Evolutionary conservation across 2,329 filamentous ascomycete species (phyloP).

Genomic region (Alternaria solani): DNA sequence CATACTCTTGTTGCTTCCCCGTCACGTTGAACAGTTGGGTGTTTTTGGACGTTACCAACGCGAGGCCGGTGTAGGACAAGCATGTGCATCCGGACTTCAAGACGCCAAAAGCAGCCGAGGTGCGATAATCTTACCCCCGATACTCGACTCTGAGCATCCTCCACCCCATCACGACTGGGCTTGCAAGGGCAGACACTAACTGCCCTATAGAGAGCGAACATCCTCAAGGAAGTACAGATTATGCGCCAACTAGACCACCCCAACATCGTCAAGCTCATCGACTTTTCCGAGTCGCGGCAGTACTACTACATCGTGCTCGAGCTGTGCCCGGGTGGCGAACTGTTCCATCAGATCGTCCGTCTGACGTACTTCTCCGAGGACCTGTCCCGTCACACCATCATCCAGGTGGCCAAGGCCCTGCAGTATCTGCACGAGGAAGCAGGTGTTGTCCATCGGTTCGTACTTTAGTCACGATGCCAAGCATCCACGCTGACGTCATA

Average conservation of each 20-base stretch:
- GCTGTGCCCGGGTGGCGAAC: conserved; percentile 90
- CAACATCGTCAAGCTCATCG: conserved; percentile 92
- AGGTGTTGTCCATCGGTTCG: conserved; percentile 95
- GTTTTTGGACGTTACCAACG: conserved; percentile 59
- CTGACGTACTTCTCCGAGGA: conserved; percentile 99
- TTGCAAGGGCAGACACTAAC: conserved; percentile 52
- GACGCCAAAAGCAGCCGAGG: conserved; percentile 93
- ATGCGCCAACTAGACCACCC: conserved; percentile 97
- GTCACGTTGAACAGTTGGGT: conserved; percentile 30
- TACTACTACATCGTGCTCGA: conserved; percentile 99
- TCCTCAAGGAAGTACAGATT: conserved; percentile 97
- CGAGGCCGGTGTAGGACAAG: conserved; percentile 72
- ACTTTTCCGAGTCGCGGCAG: conserved; percentile 91
- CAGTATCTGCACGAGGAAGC: conserved; percentile 94
- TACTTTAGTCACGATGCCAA: conserved; percentile 16
- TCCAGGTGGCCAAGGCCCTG: conserved; percentile 92
- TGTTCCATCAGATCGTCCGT: conserved; percentile 98
- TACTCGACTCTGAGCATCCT: conserved; percentile 45
- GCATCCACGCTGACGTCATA: conserved; percentile 48
- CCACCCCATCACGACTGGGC: conserved; percentile 24
- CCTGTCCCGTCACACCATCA: conserved; percentile 90
- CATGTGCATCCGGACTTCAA: conserved; percentile 97
- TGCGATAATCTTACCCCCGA: conserved; percentile 63
- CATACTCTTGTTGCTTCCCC: conserved; percentile 44
- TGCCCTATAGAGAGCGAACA: conserved; percentile 81